Conservation (phyloP, 768 basidiomycete genomes). For the Coprinopsis sp. region DNA sequence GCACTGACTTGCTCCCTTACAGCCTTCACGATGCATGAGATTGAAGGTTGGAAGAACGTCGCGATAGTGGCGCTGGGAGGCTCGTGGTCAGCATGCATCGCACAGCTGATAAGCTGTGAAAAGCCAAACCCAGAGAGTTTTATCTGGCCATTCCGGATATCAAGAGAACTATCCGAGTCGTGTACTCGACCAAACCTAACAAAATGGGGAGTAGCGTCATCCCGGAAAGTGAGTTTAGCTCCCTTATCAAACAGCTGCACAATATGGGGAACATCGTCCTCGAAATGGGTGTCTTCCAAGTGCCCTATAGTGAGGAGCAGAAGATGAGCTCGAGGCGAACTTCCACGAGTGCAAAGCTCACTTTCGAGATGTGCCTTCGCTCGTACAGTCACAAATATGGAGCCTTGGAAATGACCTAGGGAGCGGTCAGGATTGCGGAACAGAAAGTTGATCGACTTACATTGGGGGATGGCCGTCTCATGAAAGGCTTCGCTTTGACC, state of each 20-base stretch:
- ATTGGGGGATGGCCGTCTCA: slow-evolving; percentile 40
- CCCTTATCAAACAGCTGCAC: slow-evolving; percentile 36
- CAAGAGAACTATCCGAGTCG: slow-evolving; percentile 31
- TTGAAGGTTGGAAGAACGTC: slow-evolving; percentile 17
- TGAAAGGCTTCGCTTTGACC: slow-evolving; percentile 22
- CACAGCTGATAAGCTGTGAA: not conserved
- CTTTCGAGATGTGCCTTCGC: slow-evolving; percentile 32
- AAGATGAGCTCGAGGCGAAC: not conserved
- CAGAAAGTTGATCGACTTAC: slow-evolving; percentile 15
- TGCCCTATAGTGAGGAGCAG: too few relatives aligned
- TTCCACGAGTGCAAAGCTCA: slow-evolving; percentile 13
- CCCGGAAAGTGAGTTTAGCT: slow-evolving; percentile 38
- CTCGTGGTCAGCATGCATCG: not conserved
- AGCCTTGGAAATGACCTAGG: slow-evolving; percentile 41
- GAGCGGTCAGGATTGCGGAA: not conserved
- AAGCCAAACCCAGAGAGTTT: slow-evolving; percentile 30
- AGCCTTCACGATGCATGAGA: slow-evolving; percentile 15
- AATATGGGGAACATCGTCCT: slow-evolving; percentile 35
- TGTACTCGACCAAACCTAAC: slow-evolving; percentile 38
- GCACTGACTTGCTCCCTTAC: slow-evolving; percentile 10
- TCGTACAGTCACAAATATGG: slow-evolving; percentile 41
- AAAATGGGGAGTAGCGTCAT: slow-evolving; percentile 30
- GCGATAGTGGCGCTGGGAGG: slow-evolving; percentile 13
- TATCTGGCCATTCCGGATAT: slow-evolving; percentile 39
- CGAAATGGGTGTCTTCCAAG: slow-evolving; percentile 33